Base-by-base conservation (phyloP, 2,329 filamentous ascomycete genomes). In the Ceratocystis diversiconidia region DNA sequence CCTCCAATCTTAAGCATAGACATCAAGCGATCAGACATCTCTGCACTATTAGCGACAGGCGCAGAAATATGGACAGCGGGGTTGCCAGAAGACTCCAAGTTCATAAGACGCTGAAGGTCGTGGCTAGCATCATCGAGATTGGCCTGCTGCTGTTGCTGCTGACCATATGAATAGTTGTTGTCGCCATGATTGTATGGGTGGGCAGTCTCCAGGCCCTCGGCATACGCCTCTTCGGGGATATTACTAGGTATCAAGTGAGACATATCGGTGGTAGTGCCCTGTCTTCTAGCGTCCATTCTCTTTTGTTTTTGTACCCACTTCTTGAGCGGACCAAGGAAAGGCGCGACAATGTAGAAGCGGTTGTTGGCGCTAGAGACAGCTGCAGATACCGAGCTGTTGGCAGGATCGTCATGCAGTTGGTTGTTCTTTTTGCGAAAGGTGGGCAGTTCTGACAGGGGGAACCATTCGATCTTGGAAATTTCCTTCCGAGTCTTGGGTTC, bases 291-390 rank as follows among this genome's bases (percentile, higher is more conserved):
- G 12, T 67, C 66, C 25, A 65, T 60, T 6, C 66, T 91, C 77
- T 84, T 87, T 75, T 95, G 90, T 69, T 87, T 83, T n/a, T 85
- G 79, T 60, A 97, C 90, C 92, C 92, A 97, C 73, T 90, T 90
- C 75, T 90, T 92, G 61, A 99, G 76, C 5, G 85, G 88, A 1
- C 85, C 85, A 65, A 97, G 79, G 73, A 99, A 99, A 0, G 92
- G 92, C 0, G 91, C 91, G 19, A 99, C 94, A 90, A 97, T 96
- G 76, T 96, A 99, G 74, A 96, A 97, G 72, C 92, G 96, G 74
- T 89, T 91, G 70, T 87, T 89, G 2, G 80, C 75, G 15, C 77
- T 77, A 12, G 83, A 75, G 28, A n/a, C 15, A 8, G 25, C 30
- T 22, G 28, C 55, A n/a, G 55, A 30, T 32, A 28, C 28, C 12